phyloP scores from a whole-genome alignment of 2,329 filamentous ascomycete genomes.

The Cercospora beticola region DNA sequence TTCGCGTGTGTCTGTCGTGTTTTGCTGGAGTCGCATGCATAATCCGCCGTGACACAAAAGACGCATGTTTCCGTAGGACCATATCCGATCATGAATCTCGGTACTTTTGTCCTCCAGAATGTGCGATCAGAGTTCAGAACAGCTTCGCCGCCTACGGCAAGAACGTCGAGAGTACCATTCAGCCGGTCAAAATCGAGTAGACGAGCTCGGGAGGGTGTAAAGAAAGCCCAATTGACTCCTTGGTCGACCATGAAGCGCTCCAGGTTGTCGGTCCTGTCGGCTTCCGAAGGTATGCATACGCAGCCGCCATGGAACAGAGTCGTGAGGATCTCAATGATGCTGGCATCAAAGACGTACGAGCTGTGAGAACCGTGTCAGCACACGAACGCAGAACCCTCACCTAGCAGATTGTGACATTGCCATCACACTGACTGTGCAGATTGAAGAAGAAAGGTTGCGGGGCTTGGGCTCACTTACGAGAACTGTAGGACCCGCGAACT shows the following conservation, averaged over 20 bases:
- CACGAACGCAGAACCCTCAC: background rate
- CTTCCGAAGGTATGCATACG: background rate
- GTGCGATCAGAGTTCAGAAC: background rate
- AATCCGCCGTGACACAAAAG: background rate
- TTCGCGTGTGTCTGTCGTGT: background rate
- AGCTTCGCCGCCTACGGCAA: background rate
- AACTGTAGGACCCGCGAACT: background rate
- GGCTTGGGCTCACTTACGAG: background rate
- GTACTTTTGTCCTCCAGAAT: background rate
- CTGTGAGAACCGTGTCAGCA: background rate
- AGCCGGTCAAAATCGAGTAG: background rate
- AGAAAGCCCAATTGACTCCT: background rate
- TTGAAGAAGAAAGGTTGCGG: background rate
- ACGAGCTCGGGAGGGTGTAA: background rate
- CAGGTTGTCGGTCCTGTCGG: background rate
- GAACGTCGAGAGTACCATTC: background rate
- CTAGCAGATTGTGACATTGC: too few species aligned
- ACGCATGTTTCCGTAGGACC: background rate
- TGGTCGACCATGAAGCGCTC: background rate
- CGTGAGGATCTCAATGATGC: background rate
- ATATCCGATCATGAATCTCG: background rate
- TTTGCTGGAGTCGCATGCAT: background rate
- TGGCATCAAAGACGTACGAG: background rate
- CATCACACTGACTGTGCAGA: too few species aligned
- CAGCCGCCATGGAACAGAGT: conserved; percentile 18